Base-by-base conservation (phyloP, 495 filamentous ascomycete genomes). In the Neurospora discreta region DNA sequence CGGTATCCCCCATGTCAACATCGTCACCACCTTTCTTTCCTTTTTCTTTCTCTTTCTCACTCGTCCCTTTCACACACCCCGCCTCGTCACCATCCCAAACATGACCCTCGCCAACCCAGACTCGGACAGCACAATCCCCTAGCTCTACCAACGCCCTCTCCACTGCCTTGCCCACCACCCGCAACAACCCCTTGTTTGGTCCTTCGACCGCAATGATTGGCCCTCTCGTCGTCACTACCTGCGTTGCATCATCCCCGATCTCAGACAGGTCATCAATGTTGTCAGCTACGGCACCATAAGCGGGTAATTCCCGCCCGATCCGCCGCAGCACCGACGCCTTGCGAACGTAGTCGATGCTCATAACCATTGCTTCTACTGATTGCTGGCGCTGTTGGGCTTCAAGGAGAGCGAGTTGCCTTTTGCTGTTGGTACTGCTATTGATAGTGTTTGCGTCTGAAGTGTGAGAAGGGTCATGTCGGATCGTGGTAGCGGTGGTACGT, bases 201-300 rank as follows among this genome's bases (percentile, higher is more conserved):
- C 94, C 93, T 77, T 99, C 95, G 30, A 99, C 80, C 0, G 92
- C 90, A 67, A 98, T 89, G 36, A 98, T 86, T 1, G 92, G 87
- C 0, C 96, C 94, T 79, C 70, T 80, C 81, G 41, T 77, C 79
- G 10, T 80, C 74, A 9, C 80, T 83, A n/a, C 80, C 81, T 41
- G 80, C 81, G 18, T 79, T 75, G 82, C 81, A 73, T 80, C 4
- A 94, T 82, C 0, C 79, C 79, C 68, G 78, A 81, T 26, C 76
- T 79, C 52, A 0, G 26, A 65, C 52, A 65, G 3, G 7, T 9
- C 33, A 1, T 65, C 52, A 1, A 65, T 16, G 26, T 18, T 30
- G 0, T 65, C 52, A 65, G 30, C 52, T 1, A 18, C 52, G 13
- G 23, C 52, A 8, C 52, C 52, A 15, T 65, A 65, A 18, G 52